Evolutionary conservation across 1,139 yeast genomes (phyloP).

Genomic region (Candida glucosophila): DNA sequence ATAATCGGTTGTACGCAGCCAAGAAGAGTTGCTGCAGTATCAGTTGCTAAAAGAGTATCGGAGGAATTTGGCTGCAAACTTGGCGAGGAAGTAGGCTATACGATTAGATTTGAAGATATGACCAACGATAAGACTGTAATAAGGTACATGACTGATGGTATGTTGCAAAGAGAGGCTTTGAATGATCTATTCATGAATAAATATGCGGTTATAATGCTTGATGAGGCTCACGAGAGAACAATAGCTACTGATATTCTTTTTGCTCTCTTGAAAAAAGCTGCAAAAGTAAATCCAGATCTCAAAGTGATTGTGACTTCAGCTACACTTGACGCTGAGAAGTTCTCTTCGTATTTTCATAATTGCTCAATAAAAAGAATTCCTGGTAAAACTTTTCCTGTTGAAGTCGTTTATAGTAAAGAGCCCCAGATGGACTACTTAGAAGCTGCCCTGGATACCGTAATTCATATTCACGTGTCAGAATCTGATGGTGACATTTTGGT

Average conservation of each 20-base stretch:
- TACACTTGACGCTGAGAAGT: constrained; percentile 77
- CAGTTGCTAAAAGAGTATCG: constrained; percentile 88
- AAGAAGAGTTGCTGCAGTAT: constrained; percentile 89
- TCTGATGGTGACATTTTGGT: constrained; percentile 77
- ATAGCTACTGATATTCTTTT: constrained; percentile 88
- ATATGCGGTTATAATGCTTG: constrained; percentile 82
- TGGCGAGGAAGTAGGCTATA: constrained; percentile 82
- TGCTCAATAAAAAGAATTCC: constrained; percentile 84
- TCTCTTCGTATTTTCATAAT: constrained; percentile 63
- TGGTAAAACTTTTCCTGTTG: constrained; percentile 88
- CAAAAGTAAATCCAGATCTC: constrained; percentile 59
- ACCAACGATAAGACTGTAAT: constrained; percentile 56
- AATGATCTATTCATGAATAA: constrained; percentile 62
- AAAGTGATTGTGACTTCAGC: constrained; percentile 87
- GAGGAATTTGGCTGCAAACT: constrained; percentile 67
- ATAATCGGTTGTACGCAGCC: constrained; percentile 93
- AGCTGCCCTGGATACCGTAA: constrained; percentile 70
- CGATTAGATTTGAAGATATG: constrained; percentile 77
- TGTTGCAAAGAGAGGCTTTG: constrained; percentile 78
- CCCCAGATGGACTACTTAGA: constrained; percentile 85
- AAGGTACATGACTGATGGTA: constrained; percentile 92
- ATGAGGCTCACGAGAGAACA: constrained; percentile 95
- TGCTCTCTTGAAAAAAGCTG: constrained; percentile 73
- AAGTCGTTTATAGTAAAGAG: constrained; percentile 61
- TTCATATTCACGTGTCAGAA: constrained; percentile 76